phyloP scores from a whole-genome alignment of 2,329 filamentous ascomycete genomes.

The Apiospora koreana region DNA sequence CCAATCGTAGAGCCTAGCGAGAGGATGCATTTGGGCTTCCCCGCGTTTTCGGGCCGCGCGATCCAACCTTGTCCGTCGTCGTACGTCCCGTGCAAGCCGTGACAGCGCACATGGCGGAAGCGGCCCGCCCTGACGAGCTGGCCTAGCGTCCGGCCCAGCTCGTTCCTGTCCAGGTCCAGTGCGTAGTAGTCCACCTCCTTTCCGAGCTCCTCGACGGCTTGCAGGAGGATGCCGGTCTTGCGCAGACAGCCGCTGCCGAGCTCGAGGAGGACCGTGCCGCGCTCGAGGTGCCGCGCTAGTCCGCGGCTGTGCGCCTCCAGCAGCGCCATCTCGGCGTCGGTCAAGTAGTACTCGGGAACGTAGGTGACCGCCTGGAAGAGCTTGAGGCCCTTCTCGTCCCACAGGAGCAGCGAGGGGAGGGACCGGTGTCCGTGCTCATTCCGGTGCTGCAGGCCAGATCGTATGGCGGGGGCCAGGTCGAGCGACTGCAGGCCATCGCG shows the following conservation, averaged over 20 bases:
- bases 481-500: slow-evolving; percentile 55
- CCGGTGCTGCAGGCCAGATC: neutral
- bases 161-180: slow-evolving; percentile 78
- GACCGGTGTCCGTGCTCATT: slow-evolving; percentile 48
- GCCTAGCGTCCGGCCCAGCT: slow-evolving; percentile 82
- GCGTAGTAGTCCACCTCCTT: slow-evolving; percentile 90
- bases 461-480: neutral
- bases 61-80: slow-evolving; percentile 89
- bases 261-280: slow-evolving; percentile 81
- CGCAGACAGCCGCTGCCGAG: slow-evolving; percentile 94
- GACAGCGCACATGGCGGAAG: slow-evolving; percentile 76
- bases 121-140: slow-evolving; percentile 49
- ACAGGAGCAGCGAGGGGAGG: slow-evolving; percentile 80
- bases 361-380: slow-evolving; percentile 85
- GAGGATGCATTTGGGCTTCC: slow-evolving; percentile 67
- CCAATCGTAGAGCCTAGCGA: slow-evolving; percentile 84
- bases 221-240: slow-evolving; percentile 83
- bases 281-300: slow-evolving; percentile 73
- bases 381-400: slow-evolving; percentile 76
- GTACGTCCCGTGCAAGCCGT: slow-evolving; percentile 87
- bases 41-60: slow-evolving; percentile 58
- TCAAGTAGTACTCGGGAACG: slow-evolving; percentile 92
- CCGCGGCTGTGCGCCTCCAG: slow-evolving; percentile 68
- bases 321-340: slow-evolving; percentile 86
- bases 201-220: slow-evolving; percentile 73